Evolutionary conservation across 768 basidiomycete species (phyloP), one percentile per base, ranked within the genome.

Genomic region (Coprinopsis sp.): DNA sequence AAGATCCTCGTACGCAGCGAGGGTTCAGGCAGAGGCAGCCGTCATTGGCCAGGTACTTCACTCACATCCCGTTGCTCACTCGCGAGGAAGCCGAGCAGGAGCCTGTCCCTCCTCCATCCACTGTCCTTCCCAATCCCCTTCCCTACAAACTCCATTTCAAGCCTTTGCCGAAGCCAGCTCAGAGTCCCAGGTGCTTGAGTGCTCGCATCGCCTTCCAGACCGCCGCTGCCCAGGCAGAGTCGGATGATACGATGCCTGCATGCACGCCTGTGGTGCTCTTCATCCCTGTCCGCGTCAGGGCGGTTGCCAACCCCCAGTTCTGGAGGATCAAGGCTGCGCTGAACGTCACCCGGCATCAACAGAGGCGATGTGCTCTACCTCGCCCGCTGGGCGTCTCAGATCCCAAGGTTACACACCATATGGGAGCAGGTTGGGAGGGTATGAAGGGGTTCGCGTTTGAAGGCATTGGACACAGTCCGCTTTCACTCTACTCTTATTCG

Each of bases 361-460:
- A n/a, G n/a, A n/a, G n/a, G n/a, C n/a, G n/a, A n/a, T n/a, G n/a
- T n/a, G n/a, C n/a, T n/a, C n/a, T n/a, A n/a, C n/a, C n/a, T n/a
- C n/a, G n/a, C n/a, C n/a, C n/a, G n/a, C n/a, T n/a, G n/a, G n/a
- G n/a, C n/a, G n/a, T n/a, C n/a, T n/a, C n/a, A n/a, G n/a, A n/a
- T n/a, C n/a, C n/a, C n/a, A n/a, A n/a, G n/a, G n/a, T n/a, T n/a
- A n/a, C n/a, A n/a, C n/a, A n/a, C n/a, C n/a, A n/a, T n/a, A 60
- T 81, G 39, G 75, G 74, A 1, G 76, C 73, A 38, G 81, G 81
- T 36, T 66, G 71, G 58, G 82, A 84, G 62, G 71, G 76, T 47
- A 61, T 84, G 45, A 59, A 76, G n/a, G 73, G 74, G 24, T 59
- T 83, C 49, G 81, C 79, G 28, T 78, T 77, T 55, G 82, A 82